Conservation (phyloP, 1,284 basidiomycete genomes). For the Cutaneotrichosporon daszewskae region DNA sequence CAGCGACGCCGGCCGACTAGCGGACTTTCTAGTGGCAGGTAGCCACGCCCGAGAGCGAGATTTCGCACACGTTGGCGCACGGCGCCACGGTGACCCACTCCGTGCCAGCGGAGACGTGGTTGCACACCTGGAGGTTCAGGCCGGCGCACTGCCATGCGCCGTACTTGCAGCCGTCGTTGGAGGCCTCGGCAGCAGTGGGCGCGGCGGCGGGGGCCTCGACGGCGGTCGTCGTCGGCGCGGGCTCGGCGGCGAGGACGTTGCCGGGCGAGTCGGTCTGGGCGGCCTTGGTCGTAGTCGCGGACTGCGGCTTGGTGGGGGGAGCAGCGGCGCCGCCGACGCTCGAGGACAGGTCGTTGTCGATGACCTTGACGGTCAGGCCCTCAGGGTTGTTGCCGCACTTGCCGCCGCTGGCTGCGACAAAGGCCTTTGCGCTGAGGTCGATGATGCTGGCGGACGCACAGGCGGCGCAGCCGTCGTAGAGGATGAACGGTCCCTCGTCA, state of each 20-base stretch:
- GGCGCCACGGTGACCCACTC: no score
- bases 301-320: neutral
- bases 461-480: slow-evolving; percentile 32
- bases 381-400: slow-evolving; percentile 27
- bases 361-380: slow-evolving; percentile 25
- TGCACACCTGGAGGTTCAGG: slow-evolving; percentile 26
- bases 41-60: no score
- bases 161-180: slow-evolving; percentile 17
- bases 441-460: slow-evolving; percentile 22
- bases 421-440: slow-evolving; percentile 28
- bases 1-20: no score
- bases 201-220: slow-evolving; percentile 2
- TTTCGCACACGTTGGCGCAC: no score
- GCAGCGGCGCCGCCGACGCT: neutral
- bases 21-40: no score
- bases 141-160: slow-evolving; percentile 32
- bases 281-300: neutral
- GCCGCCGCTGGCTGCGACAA: slow-evolving; percentile 12
- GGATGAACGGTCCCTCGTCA: slow-evolving; percentile 32
- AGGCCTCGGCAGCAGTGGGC: neutral
- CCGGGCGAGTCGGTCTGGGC: slow-evolving; percentile 1
- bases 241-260: slow-evolving; percentile 3
- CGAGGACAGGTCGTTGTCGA: slow-evolving; percentile 17
- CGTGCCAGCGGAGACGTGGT: no score
- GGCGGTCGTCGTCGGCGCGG: slow-evolving; percentile 2